Evolutionary conservation across 257 asterid genomes (phyloP), one percentile per base, ranked within the genome.

Genomic region (Fraxinus quadrangulata): DNA sequence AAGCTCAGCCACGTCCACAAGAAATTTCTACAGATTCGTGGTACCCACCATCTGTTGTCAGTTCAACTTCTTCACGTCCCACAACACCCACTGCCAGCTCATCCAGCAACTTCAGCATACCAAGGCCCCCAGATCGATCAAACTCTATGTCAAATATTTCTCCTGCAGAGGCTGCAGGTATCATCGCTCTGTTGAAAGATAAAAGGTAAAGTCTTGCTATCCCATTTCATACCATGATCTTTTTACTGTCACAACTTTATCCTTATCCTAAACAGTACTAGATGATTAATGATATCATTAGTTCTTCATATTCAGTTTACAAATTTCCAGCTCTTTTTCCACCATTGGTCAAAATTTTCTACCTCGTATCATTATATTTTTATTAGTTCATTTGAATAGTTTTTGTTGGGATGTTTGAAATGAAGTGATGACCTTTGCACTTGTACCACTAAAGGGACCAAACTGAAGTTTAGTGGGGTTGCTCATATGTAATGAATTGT

Each of bases 161-260:
- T 19, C 98, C 96, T 7, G 89, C 97, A 17, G 98, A 92, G 87
- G 94, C 91, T 56, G 96, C 98, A n/a, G 91, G 91, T 72, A 90
- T 93, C 66, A 81, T 88, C 73, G 85, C 91, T 75, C 69, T 79
- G 56, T 78, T 95, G 78, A 91, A 86, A 83, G 91, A 93, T 81
- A 93, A 88, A 88, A 93, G 98, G 99, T 91, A 75, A 68, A 54
- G 26, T 54, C n/a, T 47, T 47, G n/a, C 56, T 47, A 14, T 47
- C n/a, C 2, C 7, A 14, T 47, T 47, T 47, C n/a, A 47, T 47
- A 47, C n/a, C n/a, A 14, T 14, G 19, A 13, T 0, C 56, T 4
- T 47, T 47, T 47, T 47, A 54, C 65, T n/a, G 26, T 54, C 65
- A 54, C 56, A 47, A 14, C 36, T 4, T 33, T 33, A 33, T 33